Conservation (phyloP, 2,329 filamentous ascomycete species). For the Alternaria burnsii region DNA sequence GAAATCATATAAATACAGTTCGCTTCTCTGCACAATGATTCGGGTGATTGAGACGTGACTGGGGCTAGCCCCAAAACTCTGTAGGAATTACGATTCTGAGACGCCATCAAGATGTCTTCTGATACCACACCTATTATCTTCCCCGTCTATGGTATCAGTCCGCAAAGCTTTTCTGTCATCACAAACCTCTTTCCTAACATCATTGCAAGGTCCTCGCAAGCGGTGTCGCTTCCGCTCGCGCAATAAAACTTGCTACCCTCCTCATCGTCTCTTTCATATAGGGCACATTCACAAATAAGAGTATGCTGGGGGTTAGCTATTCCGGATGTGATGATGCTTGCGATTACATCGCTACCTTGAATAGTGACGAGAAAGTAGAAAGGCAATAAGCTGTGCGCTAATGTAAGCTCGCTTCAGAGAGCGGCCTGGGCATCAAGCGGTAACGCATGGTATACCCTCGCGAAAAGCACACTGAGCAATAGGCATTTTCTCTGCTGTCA, state of each 20-base stretch:
- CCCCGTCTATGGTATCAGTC: constrained; percentile 35
- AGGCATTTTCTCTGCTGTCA: too few relatives aligned
- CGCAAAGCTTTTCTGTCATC: constrained; percentile 36
- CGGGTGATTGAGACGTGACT: too few relatives aligned
- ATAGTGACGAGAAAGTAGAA: constrained; percentile 55
- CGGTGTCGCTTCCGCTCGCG: not conserved
- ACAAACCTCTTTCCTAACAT: not conserved
- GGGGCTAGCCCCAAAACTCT: too few relatives aligned
- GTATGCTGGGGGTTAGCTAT: not conserved
- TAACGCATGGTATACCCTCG: too few relatives aligned
- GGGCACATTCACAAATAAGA: not conserved
- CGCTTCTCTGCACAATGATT: too few relatives aligned
- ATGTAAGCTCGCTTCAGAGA: constrained; percentile 50
- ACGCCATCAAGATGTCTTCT: too few relatives aligned
- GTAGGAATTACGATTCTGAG: too few relatives aligned
- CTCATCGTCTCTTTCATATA: not conserved
- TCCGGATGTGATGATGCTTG: not conserved
- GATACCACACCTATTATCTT: constrained; percentile 14
- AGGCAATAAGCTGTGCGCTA: constrained; percentile 55
- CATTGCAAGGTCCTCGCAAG: not conserved
- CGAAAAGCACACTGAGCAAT: too few relatives aligned
- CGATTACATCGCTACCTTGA: not conserved
- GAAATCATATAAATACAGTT: too few relatives aligned
- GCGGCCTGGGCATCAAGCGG: too few relatives aligned
- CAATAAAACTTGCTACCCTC: not conserved